Evolutionary conservation across 495 filamentous ascomycete genomes (phyloP).

Genomic region (Neurospora sp.): DNA sequence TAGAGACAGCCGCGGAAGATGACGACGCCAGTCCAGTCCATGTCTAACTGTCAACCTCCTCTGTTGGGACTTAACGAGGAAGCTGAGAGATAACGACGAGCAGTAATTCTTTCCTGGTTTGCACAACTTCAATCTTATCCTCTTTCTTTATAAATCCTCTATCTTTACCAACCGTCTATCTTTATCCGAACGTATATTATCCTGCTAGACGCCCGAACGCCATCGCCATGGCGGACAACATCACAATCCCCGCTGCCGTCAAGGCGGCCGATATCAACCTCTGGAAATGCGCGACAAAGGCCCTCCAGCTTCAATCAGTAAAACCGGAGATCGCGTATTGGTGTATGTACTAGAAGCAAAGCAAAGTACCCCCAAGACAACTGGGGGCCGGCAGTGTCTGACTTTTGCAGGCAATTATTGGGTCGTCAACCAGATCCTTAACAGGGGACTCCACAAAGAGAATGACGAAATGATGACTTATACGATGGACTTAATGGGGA

Average conservation of each 20-base stretch:
- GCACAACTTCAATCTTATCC: neutral
- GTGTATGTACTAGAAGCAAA: constrained; percentile 51
- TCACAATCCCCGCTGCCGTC: constrained; percentile 55
- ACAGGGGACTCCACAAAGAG: constrained; percentile 61
- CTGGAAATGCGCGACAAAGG: constrained; percentile 61
- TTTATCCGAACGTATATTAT: neutral
- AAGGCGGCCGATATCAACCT: constrained; percentile 67
- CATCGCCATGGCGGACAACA: constrained; percentile 53
- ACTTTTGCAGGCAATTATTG: constrained; percentile 67
- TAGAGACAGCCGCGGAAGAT: neutral
- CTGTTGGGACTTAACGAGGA: neutral
- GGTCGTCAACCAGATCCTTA: constrained; percentile 85
- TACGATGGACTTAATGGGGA: constrained; percentile 80
- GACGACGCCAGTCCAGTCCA: neutral
- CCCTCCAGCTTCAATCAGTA: constrained; percentile 69
- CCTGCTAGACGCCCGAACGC: neutral
- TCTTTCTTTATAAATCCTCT: neutral
- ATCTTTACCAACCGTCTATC: neutral
- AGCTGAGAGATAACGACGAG: neutral
- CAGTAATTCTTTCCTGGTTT: neutral
- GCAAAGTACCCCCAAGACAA: neutral
- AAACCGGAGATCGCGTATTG: constrained; percentile 89
- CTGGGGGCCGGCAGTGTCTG: constrained; percentile 2
- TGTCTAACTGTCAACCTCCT: neutral
- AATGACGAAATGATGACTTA: constrained; percentile 68